Evolutionary conservation across 257 asterid species (phyloP).

Genomic region (Hygrophila difformis): DNA sequence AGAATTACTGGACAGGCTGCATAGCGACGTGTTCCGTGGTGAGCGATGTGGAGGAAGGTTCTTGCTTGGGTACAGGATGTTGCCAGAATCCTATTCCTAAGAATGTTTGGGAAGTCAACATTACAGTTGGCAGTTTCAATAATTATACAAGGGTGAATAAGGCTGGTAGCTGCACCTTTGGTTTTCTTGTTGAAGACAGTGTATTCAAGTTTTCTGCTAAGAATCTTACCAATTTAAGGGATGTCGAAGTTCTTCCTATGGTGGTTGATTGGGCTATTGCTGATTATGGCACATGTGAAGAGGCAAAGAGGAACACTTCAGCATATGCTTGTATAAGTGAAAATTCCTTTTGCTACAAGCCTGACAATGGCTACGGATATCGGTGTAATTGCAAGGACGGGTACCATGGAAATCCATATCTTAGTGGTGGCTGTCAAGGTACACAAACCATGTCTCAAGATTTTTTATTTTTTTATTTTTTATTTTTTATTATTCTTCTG

Average conservation of each 20-base stretch:
- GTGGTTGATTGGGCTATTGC: slow-evolving; percentile 34
- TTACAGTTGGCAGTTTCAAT: neutral
- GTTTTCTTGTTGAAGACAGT: slow-evolving; percentile 20
- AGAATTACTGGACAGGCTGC: slow-evolving; percentile 20
- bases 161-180: slow-evolving; percentile 15
- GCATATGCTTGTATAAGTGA: slow-evolving; percentile 21
- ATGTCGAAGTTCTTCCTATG: slow-evolving; percentile 13
- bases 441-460: neutral
- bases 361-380: slow-evolving; percentile 21
- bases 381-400: slow-evolving; percentile 30
- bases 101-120: neutral
- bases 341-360: slow-evolving; percentile 18
- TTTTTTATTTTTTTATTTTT: neutral
- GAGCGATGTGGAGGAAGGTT: slow-evolving; percentile 7
- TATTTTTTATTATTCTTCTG: neutral
- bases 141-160: neutral
- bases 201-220: slow-evolving; percentile 10
- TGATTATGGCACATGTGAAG: slow-evolving; percentile 14
- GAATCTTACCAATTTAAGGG: slow-evolving; percentile 1
- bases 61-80: slow-evolving; percentile 27
- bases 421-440: slow-evolving; percentile 32
- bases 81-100: slow-evolving; percentile 18
- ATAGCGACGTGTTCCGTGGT: slow-evolving; percentile 7
- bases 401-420: slow-evolving; percentile 36
- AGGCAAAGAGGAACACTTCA: slow-evolving; percentile 6